These are phyloP conservation scores for Beta corolliflora DNA, from an alignment of 179 eudicot genomes.

Conservation along the genomic window DNA sequence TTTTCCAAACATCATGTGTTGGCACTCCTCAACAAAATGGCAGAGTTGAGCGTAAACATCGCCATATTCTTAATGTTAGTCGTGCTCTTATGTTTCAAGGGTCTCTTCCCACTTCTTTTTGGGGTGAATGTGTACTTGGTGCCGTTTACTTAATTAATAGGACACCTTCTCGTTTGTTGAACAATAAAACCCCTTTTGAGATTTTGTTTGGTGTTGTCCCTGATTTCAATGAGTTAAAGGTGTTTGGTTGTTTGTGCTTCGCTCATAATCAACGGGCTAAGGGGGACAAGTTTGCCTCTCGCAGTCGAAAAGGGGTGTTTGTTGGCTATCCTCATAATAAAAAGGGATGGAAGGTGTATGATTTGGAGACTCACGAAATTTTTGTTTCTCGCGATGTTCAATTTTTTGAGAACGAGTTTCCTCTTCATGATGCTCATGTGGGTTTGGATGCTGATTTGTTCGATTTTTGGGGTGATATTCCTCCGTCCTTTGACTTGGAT, in stretches of 20 bases:
- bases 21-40: neutral
- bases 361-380: too few species aligned
- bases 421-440: neutral
- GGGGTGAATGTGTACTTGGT: too few species aligned
- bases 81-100: neutral
- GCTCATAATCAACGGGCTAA: neutral
- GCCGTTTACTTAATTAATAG: neutral
- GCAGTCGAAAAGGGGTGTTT: too few species aligned
- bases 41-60: neutral
- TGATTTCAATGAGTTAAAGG: neutral
- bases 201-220: neutral
- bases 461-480: fast-evolving
- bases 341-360: too few species aligned
- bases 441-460: too few species aligned
- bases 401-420: neutral
- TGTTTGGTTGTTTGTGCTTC: neutral
- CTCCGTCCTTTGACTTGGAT: too few species aligned
- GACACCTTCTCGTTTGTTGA: neutral
- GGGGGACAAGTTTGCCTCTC: too few species aligned
- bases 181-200: neutral
- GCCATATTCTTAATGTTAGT: neutral
- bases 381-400: too few species aligned
- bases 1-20: neutral
- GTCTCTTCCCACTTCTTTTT: too few species aligned
- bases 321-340: too few species aligned